phyloP scores from a whole-genome alignment of 2,329 filamentous ascomycete species.

The Madurella fahalii region DNA sequence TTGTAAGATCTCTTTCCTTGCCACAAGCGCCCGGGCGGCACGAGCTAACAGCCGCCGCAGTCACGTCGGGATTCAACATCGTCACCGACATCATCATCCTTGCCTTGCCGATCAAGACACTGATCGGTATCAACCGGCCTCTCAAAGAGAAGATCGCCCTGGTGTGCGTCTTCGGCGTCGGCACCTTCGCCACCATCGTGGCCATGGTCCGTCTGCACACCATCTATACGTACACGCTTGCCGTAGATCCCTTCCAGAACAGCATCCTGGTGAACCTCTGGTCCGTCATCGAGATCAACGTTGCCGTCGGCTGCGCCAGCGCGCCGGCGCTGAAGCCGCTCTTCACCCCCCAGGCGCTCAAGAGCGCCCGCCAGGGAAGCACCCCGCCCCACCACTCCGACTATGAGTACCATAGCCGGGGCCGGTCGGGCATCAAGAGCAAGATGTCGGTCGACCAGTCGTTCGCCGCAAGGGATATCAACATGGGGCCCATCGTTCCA shows the following conservation, averaged over 20 bases:
- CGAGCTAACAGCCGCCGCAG: conserved; percentile 6
- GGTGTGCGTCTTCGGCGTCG: conserved; percentile 40
- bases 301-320: conserved; percentile 47
- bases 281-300: conserved; percentile 47
- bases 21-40: too few species aligned
- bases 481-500: background rate
- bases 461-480: background rate
- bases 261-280: conserved; percentile 38
- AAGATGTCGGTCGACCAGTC: background rate
- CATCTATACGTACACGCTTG: conserved; percentile 36
- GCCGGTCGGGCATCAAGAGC: conserved; percentile 4
- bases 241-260: conserved; percentile 35
- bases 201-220: conserved; percentile 39
- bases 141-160: conserved; percentile 48
- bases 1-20: conserved; percentile 27
- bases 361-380: too few species aligned
- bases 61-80: conserved; percentile 43
- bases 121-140: conserved; percentile 45
- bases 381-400: too few species aligned
- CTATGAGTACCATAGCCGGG: background rate
- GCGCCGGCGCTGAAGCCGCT: conserved; percentile 48
- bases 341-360: conserved; percentile 24
- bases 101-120: conserved; percentile 40
- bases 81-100: conserved; percentile 45
- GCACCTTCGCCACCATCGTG: conserved; percentile 35